These are phyloP conservation scores for Kondoa malvinella DNA, from an alignment of 768 basidiomycete genomes.

Conservation along the genomic window DNA sequence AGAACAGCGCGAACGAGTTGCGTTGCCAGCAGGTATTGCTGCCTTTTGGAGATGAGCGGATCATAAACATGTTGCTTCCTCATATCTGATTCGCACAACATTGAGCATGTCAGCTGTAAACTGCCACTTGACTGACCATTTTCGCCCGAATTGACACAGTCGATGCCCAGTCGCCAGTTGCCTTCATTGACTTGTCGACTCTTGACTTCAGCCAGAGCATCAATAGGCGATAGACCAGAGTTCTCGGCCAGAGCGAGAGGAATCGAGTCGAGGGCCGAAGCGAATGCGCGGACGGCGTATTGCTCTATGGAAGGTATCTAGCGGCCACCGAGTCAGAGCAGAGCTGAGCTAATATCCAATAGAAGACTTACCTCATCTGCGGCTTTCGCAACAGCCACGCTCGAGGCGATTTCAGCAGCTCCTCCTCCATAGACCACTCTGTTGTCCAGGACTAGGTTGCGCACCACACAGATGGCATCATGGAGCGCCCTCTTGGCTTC, in stretches of 20 bases:
- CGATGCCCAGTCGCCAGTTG: constrained; percentile 75
- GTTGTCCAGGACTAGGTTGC: constrained; percentile 86
- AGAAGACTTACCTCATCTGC: constrained; percentile 59
- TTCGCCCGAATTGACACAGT: constrained; percentile 67
- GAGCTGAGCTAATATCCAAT: constrained; percentile 1
- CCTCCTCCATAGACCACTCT: constrained; percentile 97
- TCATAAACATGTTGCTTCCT: constrained; percentile 93
- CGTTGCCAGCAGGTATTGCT: constrained; percentile 92
- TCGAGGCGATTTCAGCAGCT: constrained; percentile 89
- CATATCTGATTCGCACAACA: constrained; percentile 93
- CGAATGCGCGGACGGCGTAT: constrained; percentile 99
- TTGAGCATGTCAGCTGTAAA: too few species aligned
- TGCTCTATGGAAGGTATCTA: constrained; percentile 94
- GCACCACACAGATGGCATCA: constrained; percentile 91
- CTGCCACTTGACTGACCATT: constrained; percentile 46
- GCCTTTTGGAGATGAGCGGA: constrained; percentile 88
- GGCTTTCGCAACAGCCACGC: constrained; percentile 78
- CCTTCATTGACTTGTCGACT: constrained; percentile 74
- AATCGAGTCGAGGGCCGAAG: constrained; percentile 82
- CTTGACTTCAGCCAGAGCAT: constrained; percentile 89
- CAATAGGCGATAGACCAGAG: constrained; percentile 87
- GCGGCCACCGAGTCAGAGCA: not conserved
- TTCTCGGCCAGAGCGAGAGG: constrained; percentile 96
- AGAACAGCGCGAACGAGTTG: constrained; percentile 41
- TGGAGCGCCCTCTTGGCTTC: constrained; percentile 96